phyloP scores from a whole-genome alignment of 345 rosid genomes.

The Limnanthes douglasii region DNA sequence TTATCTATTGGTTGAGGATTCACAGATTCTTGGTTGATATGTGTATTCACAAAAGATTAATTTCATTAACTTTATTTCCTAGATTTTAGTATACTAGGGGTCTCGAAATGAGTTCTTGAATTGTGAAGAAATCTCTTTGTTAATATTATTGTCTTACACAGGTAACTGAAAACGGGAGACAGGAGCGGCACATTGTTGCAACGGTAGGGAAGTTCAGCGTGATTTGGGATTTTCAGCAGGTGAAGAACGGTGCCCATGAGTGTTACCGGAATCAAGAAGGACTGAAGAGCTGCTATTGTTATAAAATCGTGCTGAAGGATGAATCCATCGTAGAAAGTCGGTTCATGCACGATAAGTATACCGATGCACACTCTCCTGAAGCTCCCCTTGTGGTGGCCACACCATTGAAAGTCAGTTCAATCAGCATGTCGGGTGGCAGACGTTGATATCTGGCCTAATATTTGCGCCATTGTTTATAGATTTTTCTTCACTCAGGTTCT shows the following conservation, averaged over 20 bases:
- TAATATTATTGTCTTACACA: constrained; percentile 13
- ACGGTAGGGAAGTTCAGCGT: constrained; percentile 94
- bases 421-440: constrained; percentile 70
- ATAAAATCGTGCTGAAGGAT: constrained; percentile 80
- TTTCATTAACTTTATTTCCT: not conserved
- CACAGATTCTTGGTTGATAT: too few species aligned
- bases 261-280: constrained; percentile 89
- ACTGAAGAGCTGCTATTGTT: constrained; percentile 92
- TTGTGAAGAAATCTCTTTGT: too few species aligned
- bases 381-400: constrained; percentile 96
- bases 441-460: too few species aligned
- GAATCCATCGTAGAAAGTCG: constrained; percentile 89
- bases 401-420: constrained; percentile 86
- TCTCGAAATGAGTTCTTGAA: too few species aligned
- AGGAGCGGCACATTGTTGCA: constrained; percentile 81
- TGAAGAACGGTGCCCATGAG: constrained; percentile 74
- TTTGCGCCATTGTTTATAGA: too few species aligned
- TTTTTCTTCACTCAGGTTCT: too few species aligned
- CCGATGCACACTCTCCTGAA: constrained; percentile 58
- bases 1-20: too few species aligned
- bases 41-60: not conserved
- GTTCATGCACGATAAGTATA: constrained; percentile 86
- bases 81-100: too few species aligned
- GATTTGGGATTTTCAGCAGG: constrained; percentile 93
- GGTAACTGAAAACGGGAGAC: constrained; percentile 90